Evolutionary conservation across 2,329 filamentous ascomycete genomes (phyloP), one percentile per base, ranked within the genome.

Genomic region (Aspergillus felis): DNA sequence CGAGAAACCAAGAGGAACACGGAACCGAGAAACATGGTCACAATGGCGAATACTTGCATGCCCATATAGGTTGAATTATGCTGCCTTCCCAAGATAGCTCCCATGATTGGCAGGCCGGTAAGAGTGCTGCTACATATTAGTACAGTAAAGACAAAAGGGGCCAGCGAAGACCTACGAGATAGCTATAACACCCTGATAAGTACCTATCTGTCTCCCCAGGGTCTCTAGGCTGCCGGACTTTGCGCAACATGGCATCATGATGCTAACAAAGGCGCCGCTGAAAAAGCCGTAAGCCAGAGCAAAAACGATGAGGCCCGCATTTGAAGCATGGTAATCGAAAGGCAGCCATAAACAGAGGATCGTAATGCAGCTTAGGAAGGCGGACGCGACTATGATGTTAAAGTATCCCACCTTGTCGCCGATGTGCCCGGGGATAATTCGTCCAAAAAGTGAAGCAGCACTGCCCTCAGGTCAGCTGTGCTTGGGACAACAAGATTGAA

Each of bases 201-300:
- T 67, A 3, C 73, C 72, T 49, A 75, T 71, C 24, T 69, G 63
- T 53, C 71, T 68, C 0, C 72, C 74, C 6, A 75, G 54, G 1
- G 73, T 67, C 10, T 72, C 64, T 3, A 74, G 62, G 25, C 57
- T 63, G 0, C 70, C 70, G 1, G 63, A 57, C 24, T 71, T 71
- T 10, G 61, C 68, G 1, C 61, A 66, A 49, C 69, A 71, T 2
- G 68, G 69, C 67, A 72, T 71, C 9, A 71, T 17, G 7, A 71
- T 38, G 29, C 55, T 63, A 6, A 72, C 66, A n/a, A 69, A 54
- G 1, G 64, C 64, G 4, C 70, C 70, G 28, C 68, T 71, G n/a
- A 64, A 58, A 47, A 67, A 71, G 4, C 68, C 70, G 51, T 66
- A 72, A 1, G 63, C 65, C 3, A 65, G 12, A 0, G 63, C 51